A percentile compares a stretch with the other conserved stretches of the same genome.
These are phyloP conservation scores for Dendrobium catenatum DNA, from an alignment of 106 monocot genomes.

Conservation along the genomic window DNA sequence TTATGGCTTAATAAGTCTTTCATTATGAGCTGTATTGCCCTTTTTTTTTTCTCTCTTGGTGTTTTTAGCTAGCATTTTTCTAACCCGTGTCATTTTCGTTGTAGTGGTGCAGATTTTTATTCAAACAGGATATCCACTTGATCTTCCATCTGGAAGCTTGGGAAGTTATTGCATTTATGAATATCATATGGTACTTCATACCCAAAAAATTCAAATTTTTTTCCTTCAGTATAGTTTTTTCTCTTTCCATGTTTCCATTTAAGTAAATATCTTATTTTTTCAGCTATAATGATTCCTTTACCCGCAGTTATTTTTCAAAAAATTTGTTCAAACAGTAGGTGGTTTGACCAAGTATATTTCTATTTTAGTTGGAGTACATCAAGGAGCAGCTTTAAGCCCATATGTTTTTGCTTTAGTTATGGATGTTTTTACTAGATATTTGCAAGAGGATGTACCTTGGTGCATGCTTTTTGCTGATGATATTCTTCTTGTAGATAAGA, in stretches of 20 bases:
- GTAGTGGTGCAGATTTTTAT: slow-evolving; percentile 78
- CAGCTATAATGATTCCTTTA: not conserved
- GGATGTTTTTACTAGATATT: no score
- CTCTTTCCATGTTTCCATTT: not conserved
- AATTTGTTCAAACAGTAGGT: not conserved
- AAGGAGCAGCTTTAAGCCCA: no score
- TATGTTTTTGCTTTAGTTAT: no score
- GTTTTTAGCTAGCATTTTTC: not conserved
- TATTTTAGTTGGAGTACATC: no score
- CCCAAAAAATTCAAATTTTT: not conserved
- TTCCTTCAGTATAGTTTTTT: not conserved
- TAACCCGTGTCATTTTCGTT: not conserved
- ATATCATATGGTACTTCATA: slow-evolving; percentile 91
- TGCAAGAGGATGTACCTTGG: no score
- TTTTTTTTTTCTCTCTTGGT: not conserved
- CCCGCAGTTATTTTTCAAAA: not conserved
- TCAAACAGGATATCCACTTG: slow-evolving; percentile 99
- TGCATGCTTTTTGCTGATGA: no score
- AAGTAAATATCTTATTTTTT: no score
- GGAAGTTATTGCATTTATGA: slow-evolving; percentile 99
- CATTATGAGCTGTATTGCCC: not conserved
- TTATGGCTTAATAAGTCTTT: not conserved
- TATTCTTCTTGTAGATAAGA: no score
- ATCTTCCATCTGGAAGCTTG: slow-evolving; percentile 96
- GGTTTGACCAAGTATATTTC: no score